These are phyloP conservation scores for Claviceps sp. DNA, from an alignment of 2,329 filamentous ascomycete genomes.

Conservation along the genomic window DNA sequence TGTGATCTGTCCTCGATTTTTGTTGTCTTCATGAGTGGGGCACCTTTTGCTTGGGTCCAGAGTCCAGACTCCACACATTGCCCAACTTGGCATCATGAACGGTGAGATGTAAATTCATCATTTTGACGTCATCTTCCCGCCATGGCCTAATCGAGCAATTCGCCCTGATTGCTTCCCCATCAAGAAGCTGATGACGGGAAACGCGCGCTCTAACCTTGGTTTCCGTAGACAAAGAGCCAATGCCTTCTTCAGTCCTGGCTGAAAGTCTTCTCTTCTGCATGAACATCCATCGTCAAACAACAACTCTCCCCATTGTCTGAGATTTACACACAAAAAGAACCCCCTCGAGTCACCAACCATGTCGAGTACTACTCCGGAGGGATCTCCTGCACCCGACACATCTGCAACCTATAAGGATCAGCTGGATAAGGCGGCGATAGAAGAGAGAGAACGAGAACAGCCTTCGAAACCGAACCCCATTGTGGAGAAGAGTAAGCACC, in stretches of 20 bases:
- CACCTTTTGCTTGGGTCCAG: no score
- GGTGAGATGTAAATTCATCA: no score
- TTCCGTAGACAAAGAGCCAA: not conserved
- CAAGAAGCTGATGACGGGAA: no score
- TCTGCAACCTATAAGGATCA: conserved; percentile 25
- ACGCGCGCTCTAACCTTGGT: no score
- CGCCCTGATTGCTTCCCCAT: no score
- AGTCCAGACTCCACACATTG: no score
- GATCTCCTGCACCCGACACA: conserved; percentile 9
- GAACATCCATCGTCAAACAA: not conserved
- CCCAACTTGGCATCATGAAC: no score
- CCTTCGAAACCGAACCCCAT: conserved; percentile 21
- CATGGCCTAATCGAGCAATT: no score
- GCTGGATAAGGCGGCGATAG: conserved; percentile 28
- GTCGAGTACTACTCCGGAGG: conserved; percentile 7
- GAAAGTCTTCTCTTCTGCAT: not conserved
- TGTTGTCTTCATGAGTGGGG: no score
- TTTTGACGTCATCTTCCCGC: no score
- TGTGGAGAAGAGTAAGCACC: conserved; percentile 27
- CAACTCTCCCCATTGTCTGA: not conserved
- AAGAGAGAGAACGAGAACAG: conserved; percentile 15
- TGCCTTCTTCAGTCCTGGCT: not conserved
- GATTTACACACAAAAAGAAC: not conserved
- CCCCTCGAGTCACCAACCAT: not conserved
- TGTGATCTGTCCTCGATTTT: no score